A percentile compares a stretch with the other conserved stretches of the same genome.
Conservation (phyloP, 1,284 basidiomycete genomes). For the Microbotryum intermedium region DNA sequence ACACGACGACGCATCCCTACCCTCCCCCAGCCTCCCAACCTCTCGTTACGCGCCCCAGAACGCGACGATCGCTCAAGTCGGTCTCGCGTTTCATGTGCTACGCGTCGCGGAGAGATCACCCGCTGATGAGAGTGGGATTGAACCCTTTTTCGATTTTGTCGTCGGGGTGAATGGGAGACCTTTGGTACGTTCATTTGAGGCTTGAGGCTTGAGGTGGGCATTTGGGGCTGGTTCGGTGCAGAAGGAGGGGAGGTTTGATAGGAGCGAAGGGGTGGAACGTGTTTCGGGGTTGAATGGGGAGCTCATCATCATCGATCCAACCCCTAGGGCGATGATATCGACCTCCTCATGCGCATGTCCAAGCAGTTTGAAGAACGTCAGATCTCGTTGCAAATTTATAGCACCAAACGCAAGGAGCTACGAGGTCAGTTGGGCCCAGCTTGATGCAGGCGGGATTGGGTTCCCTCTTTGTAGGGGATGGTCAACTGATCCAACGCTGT, state of each 20-base stretch:
- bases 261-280: not conserved
- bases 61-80: not conserved
- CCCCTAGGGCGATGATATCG: conserved; percentile 47
- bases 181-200: conserved; percentile 10
- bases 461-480: not conserved
- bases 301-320: no score
- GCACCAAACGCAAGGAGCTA: conserved; percentile 71
- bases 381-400: conserved; percentile 79
- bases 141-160: conserved; percentile 95
- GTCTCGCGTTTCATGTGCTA: conserved; percentile 27
- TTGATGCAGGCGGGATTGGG: no score
- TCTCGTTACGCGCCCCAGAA: not conserved
- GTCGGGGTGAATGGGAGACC: conserved; percentile 68
- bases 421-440: conserved; percentile 54
- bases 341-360: conserved; percentile 68
- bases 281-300: not conserved
- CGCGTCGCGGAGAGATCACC: conserved; percentile 32
- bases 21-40: not conserved
- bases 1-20: not conserved
- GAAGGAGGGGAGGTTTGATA: not conserved
- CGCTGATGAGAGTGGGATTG: conserved; percentile 50
- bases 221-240: no score
- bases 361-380: conserved; percentile 75
- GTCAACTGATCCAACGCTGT: not conserved
- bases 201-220: no score